Percentiles rank a stretch among this genome's conserved stretches.
Conservation (phyloP, 2,329 filamentous ascomycete genomes). For the Lachnellula arida region DNA sequence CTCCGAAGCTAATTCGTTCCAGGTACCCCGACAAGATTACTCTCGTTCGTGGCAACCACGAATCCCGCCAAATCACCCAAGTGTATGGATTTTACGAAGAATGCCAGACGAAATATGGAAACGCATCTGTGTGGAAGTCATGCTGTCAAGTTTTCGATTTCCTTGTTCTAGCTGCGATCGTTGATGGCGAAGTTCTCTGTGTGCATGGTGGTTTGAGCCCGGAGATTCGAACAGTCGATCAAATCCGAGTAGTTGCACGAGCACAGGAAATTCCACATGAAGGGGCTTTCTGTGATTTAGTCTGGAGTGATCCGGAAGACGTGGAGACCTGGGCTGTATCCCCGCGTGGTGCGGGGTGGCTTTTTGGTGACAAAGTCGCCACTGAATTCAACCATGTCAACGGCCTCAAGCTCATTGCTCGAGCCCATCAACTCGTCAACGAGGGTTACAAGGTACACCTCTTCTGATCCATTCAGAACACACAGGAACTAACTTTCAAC, state of each 20-base stretch:
- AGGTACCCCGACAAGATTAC: slow-evolving; percentile 70
- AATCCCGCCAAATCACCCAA: slow-evolving; percentile 72
- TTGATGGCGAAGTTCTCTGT: slow-evolving; percentile 70
- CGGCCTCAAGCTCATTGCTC: slow-evolving; percentile 64
- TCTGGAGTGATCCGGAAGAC: slow-evolving; percentile 72
- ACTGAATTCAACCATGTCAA: slow-evolving; percentile 77
- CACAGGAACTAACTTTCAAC: slow-evolving; percentile 26
- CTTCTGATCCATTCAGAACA: not conserved
- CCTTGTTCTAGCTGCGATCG: slow-evolving; percentile 67
- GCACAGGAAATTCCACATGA: slow-evolving; percentile 75
- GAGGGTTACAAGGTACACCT: slow-evolving; percentile 64
- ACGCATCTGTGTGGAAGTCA: slow-evolving; percentile 74
- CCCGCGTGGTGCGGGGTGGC: slow-evolving; percentile 58
- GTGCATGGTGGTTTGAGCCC: slow-evolving; percentile 68
- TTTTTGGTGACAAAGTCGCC: slow-evolving; percentile 58
- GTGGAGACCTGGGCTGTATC: slow-evolving; percentile 68
- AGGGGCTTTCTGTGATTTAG: slow-evolving; percentile 71
- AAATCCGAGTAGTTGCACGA: slow-evolving; percentile 68
- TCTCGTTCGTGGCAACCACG: slow-evolving; percentile 69
- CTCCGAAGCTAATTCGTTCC: slow-evolving; percentile 12
- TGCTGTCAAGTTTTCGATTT: slow-evolving; percentile 78
- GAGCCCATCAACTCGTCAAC: slow-evolving; percentile 71
- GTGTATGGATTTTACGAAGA: slow-evolving; percentile 78
- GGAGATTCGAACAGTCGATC: slow-evolving; percentile 69
- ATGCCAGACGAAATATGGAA: slow-evolving; percentile 72